Evolutionary conservation across 352 stramenopile species (phyloP).

Genomic region (Plasmopara viticola): DNA sequence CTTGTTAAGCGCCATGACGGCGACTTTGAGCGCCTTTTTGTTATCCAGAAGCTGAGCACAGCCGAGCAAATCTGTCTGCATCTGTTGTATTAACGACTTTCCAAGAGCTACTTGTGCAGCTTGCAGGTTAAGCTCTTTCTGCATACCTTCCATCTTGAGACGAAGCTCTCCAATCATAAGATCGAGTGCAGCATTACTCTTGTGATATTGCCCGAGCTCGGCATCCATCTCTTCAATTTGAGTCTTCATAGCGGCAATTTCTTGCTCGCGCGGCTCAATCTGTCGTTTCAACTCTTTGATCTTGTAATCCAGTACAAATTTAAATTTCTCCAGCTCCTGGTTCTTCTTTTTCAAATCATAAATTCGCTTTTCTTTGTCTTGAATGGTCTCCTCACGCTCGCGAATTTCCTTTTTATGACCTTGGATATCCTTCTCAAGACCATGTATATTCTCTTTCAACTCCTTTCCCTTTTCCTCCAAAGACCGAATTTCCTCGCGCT

Average conservation of each 20-base stretch:
- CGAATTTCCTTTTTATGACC: slow-evolving; percentile 91
- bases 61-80: slow-evolving; percentile 67
- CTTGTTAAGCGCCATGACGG: slow-evolving; percentile 79
- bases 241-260: slow-evolving; percentile 92
- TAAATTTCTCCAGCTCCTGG: slow-evolving; percentile 96
- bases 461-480: slow-evolving; percentile 91
- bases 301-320: slow-evolving; percentile 96
- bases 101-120: slow-evolving; percentile 55
- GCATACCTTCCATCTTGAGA: slow-evolving; percentile 91
- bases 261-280: slow-evolving; percentile 92
- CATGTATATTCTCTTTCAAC: slow-evolving; percentile 88
- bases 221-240: slow-evolving; percentile 95
- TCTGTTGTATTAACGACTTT: slow-evolving; percentile 64
- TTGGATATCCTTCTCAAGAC: slow-evolving; percentile 90
- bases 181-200: slow-evolving; percentile 91
- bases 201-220: slow-evolving; percentile 93
- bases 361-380: slow-evolving; percentile 95
- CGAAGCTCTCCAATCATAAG: slow-evolving; percentile 93
- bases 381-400: slow-evolving; percentile 90
- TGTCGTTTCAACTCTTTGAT: slow-evolving; percentile 96
- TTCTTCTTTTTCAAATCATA: slow-evolving; percentile 98
- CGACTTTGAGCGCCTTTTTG: slow-evolving; percentile 72
- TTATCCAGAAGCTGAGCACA: slow-evolving; percentile 71
- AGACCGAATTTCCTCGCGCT: slow-evolving; percentile 90
- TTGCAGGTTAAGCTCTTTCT: slow-evolving; percentile 74